Evolutionary conservation across 495 filamentous ascomycete species (phyloP).

Genomic region (Clavariopsis aquatica): DNA sequence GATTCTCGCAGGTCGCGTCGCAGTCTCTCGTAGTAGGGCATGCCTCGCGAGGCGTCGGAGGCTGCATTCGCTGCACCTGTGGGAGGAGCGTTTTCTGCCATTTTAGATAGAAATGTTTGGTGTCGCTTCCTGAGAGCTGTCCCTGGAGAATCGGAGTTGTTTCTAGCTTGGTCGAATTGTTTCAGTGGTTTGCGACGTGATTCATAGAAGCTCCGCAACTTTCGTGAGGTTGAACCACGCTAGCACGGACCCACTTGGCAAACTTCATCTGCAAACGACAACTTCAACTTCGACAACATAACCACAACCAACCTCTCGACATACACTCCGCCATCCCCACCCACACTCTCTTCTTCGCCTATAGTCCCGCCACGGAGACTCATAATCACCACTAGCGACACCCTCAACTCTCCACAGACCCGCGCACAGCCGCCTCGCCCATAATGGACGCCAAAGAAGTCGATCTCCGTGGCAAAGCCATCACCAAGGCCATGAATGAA

Average conservation of each 20-base stretch:
- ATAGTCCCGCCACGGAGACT: not conserved
- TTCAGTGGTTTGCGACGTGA: constrained; percentile 8
- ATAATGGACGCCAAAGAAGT: constrained; percentile 82
- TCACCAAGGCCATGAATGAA: constrained; percentile 72
- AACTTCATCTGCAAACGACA: constrained; percentile 4
- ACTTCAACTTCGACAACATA: not conserved
- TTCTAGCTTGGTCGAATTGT: not conserved
- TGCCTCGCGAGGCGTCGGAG: constrained; percentile 41
- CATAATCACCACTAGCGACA: not conserved
- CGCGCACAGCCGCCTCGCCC: not conserved
- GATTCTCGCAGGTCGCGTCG: constrained; percentile 68
- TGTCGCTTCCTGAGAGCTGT: not conserved
- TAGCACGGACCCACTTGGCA: constrained; percentile 2
- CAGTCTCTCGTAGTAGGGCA: constrained; percentile 74
- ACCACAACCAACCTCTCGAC: not conserved
- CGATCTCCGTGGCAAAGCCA: constrained; percentile 65
- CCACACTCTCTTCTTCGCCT: not conserved
- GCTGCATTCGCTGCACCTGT: constrained; percentile 31
- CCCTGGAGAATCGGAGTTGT: not conserved
- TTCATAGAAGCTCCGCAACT: not conserved
- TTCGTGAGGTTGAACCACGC: not conserved
- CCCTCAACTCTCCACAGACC: not conserved
- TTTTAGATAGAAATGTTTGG: not conserved
- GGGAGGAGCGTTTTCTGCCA: constrained; percentile 47
- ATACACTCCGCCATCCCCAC: not conserved